Evolutionary conservation across 441 rosid genomes (phyloP), one percentile per base, ranked within the genome.

Genomic region (Populus hybrid): DNA sequence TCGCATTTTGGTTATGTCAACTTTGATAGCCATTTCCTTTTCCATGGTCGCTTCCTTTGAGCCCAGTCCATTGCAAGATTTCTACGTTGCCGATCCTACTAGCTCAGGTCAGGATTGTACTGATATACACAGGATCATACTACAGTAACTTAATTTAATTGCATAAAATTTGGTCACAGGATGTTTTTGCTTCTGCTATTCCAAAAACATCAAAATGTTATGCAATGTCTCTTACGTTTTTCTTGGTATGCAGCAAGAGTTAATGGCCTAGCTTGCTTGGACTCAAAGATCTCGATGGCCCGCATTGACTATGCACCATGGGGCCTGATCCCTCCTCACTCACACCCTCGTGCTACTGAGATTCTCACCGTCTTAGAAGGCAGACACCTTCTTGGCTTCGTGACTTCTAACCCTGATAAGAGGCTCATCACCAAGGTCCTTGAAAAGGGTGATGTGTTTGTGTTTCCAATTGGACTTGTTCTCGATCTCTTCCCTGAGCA

Each of bases 401-500:
- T n/a, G n/a, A n/a, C n/a, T n/a, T n/a, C n/a, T n/a, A n/a, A n/a
- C n/a, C n/a, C n/a, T n/a, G n/a, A n/a, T n/a, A n/a, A n/a, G n/a
- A n/a, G n/a, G n/a, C n/a, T n/a, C n/a, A n/a, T n/a, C n/a, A n/a
- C n/a, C n/a, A n/a, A n/a, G n/a, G n/a, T n/a, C 50, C 50, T 42
- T 12, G 53, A 74, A 0, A 61, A 21, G 14, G 76, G 76, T 34
- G 69, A 63, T 64, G 76, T 74, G 67, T 74, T 74, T 16, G 70
- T 74, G 7, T 74, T 63, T n/a, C 76, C 76, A 0, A 38, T 35
- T 35, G 69, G 69, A 12, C 69, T 74, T 0, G n/a, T 74, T 7
- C 35, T 28, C 46, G 1, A 23, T 72, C 42, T 53, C 75, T n/a
- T 26, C 26, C 11, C 36, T 63, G 8, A 73, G 76, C 69, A 63